These are phyloP conservation scores for Dictyostelium purpureum DNA, from an alignment of 78 protist genomes.

Conservation along the genomic window DNA sequence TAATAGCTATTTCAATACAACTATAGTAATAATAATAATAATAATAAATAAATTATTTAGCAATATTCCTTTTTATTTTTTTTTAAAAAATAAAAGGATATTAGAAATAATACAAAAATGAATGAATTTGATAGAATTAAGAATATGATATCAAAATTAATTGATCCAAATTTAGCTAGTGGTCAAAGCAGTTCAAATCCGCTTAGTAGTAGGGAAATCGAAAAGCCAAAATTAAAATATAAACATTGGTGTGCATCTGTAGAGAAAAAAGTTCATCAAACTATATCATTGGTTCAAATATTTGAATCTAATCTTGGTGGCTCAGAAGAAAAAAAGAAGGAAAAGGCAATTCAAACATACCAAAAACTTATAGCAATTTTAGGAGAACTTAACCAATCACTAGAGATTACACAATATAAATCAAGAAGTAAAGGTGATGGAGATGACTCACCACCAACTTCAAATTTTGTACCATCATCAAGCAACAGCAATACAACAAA, in stretches of 20 bases:
- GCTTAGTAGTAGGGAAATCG: neutral
- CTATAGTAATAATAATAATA: too few relatives aligned
- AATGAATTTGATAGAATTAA: slow-evolving; percentile 59
- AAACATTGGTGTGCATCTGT: slow-evolving; percentile 65
- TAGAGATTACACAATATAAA: slow-evolving; percentile 30
- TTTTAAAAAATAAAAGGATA: too few relatives aligned
- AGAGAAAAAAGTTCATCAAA: slow-evolving; percentile 6
- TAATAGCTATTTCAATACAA: too few relatives aligned
- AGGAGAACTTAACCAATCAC: neutral
- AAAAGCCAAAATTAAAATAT: slow-evolving; percentile 53
- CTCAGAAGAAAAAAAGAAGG: slow-evolving; percentile 28
- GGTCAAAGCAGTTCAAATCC: neutral
- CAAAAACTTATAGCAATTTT: neutral
- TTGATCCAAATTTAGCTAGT: slow-evolving; percentile 16
- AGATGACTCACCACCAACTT: slow-evolving; percentile 2
- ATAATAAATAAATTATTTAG: too few relatives aligned
- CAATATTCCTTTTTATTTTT: too few relatives aligned
- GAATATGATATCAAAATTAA: slow-evolving; percentile 19
- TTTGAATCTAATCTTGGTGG: neutral
- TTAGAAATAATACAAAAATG: too few relatives aligned
- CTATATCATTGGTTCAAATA: neutral
- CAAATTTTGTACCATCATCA: neutral
- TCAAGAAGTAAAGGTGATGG: slow-evolving; percentile 27
- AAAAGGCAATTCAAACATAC: slow-evolving; percentile 12
- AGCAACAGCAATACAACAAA: neutral